phyloP scores from a whole-genome alignment of 2,329 filamentous ascomycete species.

The Pseudogymnoascus sp. region DNA sequence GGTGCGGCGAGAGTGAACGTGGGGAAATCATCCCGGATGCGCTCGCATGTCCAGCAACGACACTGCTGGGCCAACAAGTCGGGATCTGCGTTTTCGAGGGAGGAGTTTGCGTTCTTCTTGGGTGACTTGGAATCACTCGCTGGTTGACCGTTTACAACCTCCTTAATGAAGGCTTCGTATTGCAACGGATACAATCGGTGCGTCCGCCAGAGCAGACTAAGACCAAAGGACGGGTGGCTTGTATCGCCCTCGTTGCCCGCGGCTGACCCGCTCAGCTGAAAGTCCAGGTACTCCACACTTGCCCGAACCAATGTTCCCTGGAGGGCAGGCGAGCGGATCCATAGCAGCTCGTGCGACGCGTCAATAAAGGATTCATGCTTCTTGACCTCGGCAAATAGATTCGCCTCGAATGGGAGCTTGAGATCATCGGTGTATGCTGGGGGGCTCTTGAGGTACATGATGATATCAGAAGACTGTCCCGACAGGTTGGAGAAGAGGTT shows the following conservation, averaged over 20 bases:
- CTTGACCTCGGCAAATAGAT: background rate
- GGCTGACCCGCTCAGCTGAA: background rate
- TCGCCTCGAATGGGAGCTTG: background rate
- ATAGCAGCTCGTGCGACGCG: background rate
- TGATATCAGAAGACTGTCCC: slow-evolving; percentile 11
- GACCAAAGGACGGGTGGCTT: slow-evolving; percentile 6
- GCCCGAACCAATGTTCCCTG: background rate
- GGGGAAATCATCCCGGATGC: slow-evolving; percentile 15
- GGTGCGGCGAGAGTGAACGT: slow-evolving; percentile 1
- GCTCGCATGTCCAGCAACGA: slow-evolving; percentile 16
- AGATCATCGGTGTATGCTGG: slow-evolving; percentile 6
- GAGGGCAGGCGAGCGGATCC: background rate
- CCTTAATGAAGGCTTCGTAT: slow-evolving; percentile 12
- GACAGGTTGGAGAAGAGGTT: slow-evolving; percentile 11
- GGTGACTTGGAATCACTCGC: background rate
- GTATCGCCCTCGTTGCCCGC: background rate
- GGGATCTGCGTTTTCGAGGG: background rate
- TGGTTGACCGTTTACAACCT: background rate
- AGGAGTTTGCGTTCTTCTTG: background rate
- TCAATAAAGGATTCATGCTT: background rate
- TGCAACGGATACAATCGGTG: slow-evolving; percentile 13
- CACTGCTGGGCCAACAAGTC: background rate
- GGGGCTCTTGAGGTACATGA: slow-evolving; percentile 12
- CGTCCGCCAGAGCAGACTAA: slow-evolving; percentile 13
- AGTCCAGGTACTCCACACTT: background rate